Evolutionary conservation across 2,329 filamentous ascomycete species (phyloP), one percentile per base, ranked within the genome.

Genomic region (Fusarium ramigenum): DNA sequence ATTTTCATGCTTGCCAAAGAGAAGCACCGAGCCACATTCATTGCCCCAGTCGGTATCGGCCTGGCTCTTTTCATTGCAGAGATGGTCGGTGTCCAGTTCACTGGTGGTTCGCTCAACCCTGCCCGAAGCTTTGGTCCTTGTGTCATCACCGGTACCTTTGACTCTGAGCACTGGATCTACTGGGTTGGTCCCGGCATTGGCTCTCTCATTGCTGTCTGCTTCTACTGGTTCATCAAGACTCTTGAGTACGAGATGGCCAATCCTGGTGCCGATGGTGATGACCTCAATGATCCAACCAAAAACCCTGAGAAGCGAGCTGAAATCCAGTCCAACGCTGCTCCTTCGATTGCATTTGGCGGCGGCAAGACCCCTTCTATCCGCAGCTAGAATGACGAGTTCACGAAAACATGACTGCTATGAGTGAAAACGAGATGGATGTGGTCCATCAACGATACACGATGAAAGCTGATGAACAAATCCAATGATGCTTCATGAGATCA

Each of bases 1-100:
- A 85, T 87, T 60, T 85, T 87, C 69, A 86, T 87, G 85, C 80
- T 87, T n/a, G 85, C 85, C 28, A 84, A 84, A 32, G 85, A 87
- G 77, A 86, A 87, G 74, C 85, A 87, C 61, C 79, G 80, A 9
- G 85, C 80, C 1, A 87, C 85, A 2, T 86, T 85, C 60, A 80
- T 87, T 21, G 85, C 85, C 19, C 85, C 85, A 0, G 79, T 87
- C 3, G 85, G 85, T 9, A 87, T 87, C 49, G 84, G 84, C 5
- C 75, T 87, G 63, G 81, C 84, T 19, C 77, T 86, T 9, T 87
- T 87, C 75, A 82, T 86, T 42, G 80, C 81, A 7, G 82, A 86
- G 69, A 77, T 87, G 69, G 82, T 82, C 9, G 85, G 85, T 36
- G 82, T 87, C 23, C 84, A 84, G 70, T 87, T 84, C 65, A 87